Conservation (phyloP, 345 rosid species). For the Xanthoceras sorbifolium region DNA sequence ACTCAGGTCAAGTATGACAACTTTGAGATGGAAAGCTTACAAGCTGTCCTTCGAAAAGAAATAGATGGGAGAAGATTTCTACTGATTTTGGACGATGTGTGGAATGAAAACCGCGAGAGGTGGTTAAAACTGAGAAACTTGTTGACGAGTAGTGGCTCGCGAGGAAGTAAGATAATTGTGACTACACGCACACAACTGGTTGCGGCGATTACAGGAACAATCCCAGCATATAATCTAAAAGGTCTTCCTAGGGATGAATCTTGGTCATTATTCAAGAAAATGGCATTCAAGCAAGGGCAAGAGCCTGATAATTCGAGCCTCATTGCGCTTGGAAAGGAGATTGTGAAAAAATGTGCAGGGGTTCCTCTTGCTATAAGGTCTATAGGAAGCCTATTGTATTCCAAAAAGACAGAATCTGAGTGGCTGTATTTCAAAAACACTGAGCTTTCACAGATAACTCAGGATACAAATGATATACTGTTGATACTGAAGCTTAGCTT, state of each 20-base stretch:
- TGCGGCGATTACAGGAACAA: slow-evolving; percentile 21
- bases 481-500: slow-evolving; percentile 27
- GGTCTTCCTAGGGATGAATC: slow-evolving; percentile 7
- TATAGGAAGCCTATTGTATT: slow-evolving; percentile 16
- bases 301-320: neutral
- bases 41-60: neutral
- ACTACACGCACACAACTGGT: slow-evolving; percentile 23
- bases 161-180: slow-evolving; percentile 27
- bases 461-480: slow-evolving; percentile 10
- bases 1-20: neutral
- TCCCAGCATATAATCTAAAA: neutral
- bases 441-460: neutral
- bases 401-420: neutral
- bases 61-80: slow-evolving; percentile 25
- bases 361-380: slow-evolving; percentile 20
- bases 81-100: slow-evolving; percentile 30
- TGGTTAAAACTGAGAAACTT: slow-evolving; percentile 19
- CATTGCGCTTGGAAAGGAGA: slow-evolving; percentile 2
- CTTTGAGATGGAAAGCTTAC: slow-evolving; percentile 11
- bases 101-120: slow-evolving; percentile 19
- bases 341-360: slow-evolving; percentile 13
- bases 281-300: slow-evolving; percentile 15
- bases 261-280: slow-evolving; percentile 23
- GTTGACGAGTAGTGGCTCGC: slow-evolving; percentile 6
- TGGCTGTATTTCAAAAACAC: slow-evolving; percentile 14